Evolutionary conservation across 805 yeast genomes (phyloP), one percentile per base, ranked within the genome.

Genomic region (Tetrapisispora namnaoensis): DNA sequence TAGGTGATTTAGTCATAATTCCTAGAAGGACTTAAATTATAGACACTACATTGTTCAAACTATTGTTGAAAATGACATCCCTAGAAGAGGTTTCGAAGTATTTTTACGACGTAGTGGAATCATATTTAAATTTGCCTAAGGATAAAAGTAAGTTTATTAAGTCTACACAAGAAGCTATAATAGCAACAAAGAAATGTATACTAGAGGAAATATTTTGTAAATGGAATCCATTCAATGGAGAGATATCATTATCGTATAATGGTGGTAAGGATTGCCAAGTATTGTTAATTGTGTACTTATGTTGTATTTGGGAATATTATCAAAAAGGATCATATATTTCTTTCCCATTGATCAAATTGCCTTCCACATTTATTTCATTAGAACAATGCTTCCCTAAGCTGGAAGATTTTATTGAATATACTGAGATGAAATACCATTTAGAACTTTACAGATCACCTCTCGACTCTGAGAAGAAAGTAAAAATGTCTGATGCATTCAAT

Each of bases 261-360:
- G 99, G 99, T 11, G 99, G 99, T 1, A 93, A 93, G 61, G 99
- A 93, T 68, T 93, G 98, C 59, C 77, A 90, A 43, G 97, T 90
- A 32, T 80, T 91, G 83, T 73, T 93, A 48, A 70, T 88, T 16
- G 60, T 93, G 5, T 79, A 86, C 47, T 67, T 90, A 46, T 82
- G 93, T 1, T 45, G 77, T 21, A 69, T 66, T 48, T 59, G 55
- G 70, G 63, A 62, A 44, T 58, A 54, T 34, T 62, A 54, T 36
- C 46, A 42, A 27, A 32, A 30, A 17, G 28, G 37, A n/a, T 13
- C 24, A 13, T 14, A 27, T 14, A 32, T 17, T 16, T 34, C 37
- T 6, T 55, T 62, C 48, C 66, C 68, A 9, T 44, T 60, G 30
- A 40, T 49, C 18, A 47, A 44, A 13, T 46, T 62, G 36, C 73